Conservation (phyloP, 2,329 filamentous ascomycete genomes). For the Aspergillus intermedius region DNA sequence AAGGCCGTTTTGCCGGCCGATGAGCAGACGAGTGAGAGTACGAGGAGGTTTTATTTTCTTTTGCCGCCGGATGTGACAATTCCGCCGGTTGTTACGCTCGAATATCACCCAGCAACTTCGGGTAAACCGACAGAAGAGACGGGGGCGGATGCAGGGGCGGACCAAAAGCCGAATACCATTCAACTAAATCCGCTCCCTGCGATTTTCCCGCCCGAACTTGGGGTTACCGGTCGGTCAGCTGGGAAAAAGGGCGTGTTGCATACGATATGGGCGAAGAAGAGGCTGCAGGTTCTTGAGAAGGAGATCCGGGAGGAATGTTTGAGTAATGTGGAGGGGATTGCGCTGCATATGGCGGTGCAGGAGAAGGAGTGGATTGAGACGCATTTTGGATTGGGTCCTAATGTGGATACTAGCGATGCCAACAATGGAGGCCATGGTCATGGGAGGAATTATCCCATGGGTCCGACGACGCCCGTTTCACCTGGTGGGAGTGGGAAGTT, state of each 20-base stretch:
- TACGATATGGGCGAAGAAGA: slow-evolving; percentile 82
- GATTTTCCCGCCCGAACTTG: slow-evolving; percentile 73
- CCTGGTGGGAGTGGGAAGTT: slow-evolving; percentile 59
- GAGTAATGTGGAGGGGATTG: slow-evolving; percentile 72
- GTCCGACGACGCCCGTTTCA: slow-evolving; percentile 53
- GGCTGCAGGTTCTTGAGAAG: slow-evolving; percentile 64
- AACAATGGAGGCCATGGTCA: slow-evolving; percentile 16
- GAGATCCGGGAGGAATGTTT: slow-evolving; percentile 71
- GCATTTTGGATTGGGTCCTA: slow-evolving; percentile 62
- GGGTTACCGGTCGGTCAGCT: slow-evolving; percentile 57
- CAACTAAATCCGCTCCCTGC: slow-evolving; percentile 75
- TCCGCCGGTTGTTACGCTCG: slow-evolving; percentile 65
- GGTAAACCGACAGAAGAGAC: too few relatives aligned
- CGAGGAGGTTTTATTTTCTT: slow-evolving; percentile 70
- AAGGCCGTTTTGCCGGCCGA: slow-evolving; percentile 61
- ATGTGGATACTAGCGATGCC: slow-evolving; percentile 23
- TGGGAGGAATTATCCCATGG: slow-evolving; percentile 25
- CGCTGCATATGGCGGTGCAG: slow-evolving; percentile 72
- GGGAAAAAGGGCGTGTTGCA: slow-evolving; percentile 78
- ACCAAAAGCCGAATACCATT: slow-evolving; percentile 37
- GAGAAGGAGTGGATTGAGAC: slow-evolving; percentile 81
- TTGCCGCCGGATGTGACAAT: slow-evolving; percentile 66
- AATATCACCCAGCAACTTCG: slow-evolving; percentile 23
- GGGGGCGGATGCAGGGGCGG: not conserved
- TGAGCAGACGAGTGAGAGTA: slow-evolving; percentile 49